Evolutionary conservation across 345 rosid genomes (phyloP), one percentile per base, ranked within the genome.

Genomic region (Clausena lansium): DNA sequence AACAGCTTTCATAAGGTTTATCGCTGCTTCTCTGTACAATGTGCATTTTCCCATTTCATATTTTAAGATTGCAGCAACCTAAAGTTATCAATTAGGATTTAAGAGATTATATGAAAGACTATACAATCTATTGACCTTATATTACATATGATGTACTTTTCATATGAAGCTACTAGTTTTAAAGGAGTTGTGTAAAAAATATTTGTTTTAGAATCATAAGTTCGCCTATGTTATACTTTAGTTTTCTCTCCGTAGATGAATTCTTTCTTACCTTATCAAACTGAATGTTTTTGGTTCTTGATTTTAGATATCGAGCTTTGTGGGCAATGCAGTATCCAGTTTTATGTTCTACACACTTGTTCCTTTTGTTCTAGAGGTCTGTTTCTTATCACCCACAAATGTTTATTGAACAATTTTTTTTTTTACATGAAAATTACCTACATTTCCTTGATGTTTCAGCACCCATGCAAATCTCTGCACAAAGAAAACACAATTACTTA

Each of bases 301-400:
- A 33, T 83, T 79, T 32, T 87, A 89, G 95, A 74, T 87, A 36
- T 50, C 87, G 79, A 84, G 85, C 8, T 28, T 85, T 2, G 55
- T 62, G 3, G 95, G 89, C 38, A 88, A 78, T 47, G 70, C 87
- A 4, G 20, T 73, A 0, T 30, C 91, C 8, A 32, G 76, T 55
- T 82, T 88, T 57, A 6, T 67, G 70, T 83, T 88, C 86, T 91
- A 89, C 75, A 14, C 89, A 7, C 28, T 84, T 4, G 54, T 76
- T 61, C 91, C 91, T 24, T 82, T 85, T 71, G 89, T 89, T 74
- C 83, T 89, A 7, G 80, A 82, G 92, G 90, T 89, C 28, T 19
- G 77, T 63, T 45, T 50, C 60, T 78, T 60, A 62, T 52, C 17
- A 13, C 25, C 61, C 17, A 47, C 58, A 30, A 61, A 38, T 14